Conservation (phyloP, 768 basidiomycete genomes). For the Sutorius australiensis region DNA sequence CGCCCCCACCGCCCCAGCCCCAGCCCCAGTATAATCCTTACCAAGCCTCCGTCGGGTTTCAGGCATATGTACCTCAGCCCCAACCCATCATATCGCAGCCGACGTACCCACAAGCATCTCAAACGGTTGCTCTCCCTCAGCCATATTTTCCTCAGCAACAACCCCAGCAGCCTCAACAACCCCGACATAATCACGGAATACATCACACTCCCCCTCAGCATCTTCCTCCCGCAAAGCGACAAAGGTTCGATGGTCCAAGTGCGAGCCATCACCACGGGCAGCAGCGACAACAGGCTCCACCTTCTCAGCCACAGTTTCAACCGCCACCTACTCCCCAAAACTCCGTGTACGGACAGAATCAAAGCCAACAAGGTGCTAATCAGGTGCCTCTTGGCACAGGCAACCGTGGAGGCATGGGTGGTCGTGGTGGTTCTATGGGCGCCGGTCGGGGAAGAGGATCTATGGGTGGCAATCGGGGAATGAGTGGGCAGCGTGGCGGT, state of each 20-base stretch:
- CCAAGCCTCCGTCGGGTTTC: slow-evolving; percentile 63
- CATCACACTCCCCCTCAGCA: slow-evolving; percentile 74
- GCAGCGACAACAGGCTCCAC: slow-evolving; percentile 43
- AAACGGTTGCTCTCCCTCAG: slow-evolving; percentile 38
- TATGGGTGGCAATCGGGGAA: slow-evolving; percentile 41
- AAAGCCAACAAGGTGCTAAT: slow-evolving; percentile 42
- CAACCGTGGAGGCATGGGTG: slow-evolving; percentile 45
- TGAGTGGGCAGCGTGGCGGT: slow-evolving; percentile 40
- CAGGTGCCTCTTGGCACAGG: slow-evolving; percentile 39
- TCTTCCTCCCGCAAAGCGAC: slow-evolving; percentile 88
- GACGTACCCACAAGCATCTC: slow-evolving; percentile 42
- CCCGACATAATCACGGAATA: slow-evolving; percentile 44
- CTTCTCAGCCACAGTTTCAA: slow-evolving; percentile 62
- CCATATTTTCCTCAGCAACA: slow-evolving; percentile 40
- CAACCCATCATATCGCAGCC: slow-evolving; percentile 50
- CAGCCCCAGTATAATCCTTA: slow-evolving; percentile 72
- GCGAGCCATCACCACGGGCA: slow-evolving; percentile 41
- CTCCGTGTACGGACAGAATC: slow-evolving; percentile 30
- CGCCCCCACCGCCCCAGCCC: slow-evolving; percentile 51
- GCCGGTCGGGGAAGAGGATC: slow-evolving; percentile 42
- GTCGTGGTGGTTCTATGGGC: slow-evolving; percentile 37
- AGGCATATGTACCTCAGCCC: slow-evolving; percentile 64
- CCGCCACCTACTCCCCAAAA: slow-evolving; percentile 29
- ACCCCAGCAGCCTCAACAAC: slow-evolving; percentile 39
- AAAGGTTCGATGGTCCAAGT: slow-evolving; percentile 79